Percentiles rank a stretch among this genome's conserved stretches.
Conservation (phyloP, 1,284 basidiomycete species). For the Cryptococcus sp. region DNA sequence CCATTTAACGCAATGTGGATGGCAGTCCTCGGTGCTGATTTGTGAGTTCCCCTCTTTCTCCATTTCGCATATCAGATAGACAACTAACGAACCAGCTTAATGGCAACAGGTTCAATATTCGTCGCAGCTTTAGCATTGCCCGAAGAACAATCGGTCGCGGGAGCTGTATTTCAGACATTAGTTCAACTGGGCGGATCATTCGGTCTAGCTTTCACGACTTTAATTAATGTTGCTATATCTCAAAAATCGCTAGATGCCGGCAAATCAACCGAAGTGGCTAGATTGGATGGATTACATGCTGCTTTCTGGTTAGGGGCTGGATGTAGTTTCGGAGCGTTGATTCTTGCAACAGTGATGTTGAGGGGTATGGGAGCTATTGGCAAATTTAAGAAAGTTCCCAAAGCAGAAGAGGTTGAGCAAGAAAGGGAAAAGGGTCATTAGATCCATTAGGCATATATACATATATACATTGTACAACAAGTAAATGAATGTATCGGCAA, state of each 20-base stretch:
- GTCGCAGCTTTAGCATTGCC: slow-evolving; percentile 66
- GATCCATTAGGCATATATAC: background rate
- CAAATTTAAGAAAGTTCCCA: slow-evolving; percentile 7
- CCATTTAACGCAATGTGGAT: slow-evolving; percentile 73
- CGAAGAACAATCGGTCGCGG: slow-evolving; percentile 73
- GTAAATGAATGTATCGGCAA: too few relatives aligned
- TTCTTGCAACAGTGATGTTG: slow-evolving; percentile 29
- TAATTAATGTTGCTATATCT: slow-evolving; percentile 54
- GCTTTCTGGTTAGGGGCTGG: slow-evolving; percentile 43
- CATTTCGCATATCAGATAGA: background rate
- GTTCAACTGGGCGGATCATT: slow-evolving; percentile 65
- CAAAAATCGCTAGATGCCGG: slow-evolving; percentile 17
- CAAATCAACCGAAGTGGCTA: slow-evolving; percentile 8
- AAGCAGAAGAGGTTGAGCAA: background rate
- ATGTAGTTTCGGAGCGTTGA: slow-evolving; percentile 27
- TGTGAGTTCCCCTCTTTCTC: slow-evolving; percentile 44
- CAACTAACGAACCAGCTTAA: slow-evolving; percentile 50
- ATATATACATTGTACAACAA: too few relatives aligned
- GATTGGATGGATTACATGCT: slow-evolving; percentile 33
- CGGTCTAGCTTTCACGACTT: slow-evolving; percentile 68
- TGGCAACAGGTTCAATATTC: slow-evolving; percentile 68
- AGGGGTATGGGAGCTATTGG: slow-evolving; percentile 36
- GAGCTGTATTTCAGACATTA: slow-evolving; percentile 54
- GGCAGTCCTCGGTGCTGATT: slow-evolving; percentile 71
- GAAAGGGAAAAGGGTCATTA: background rate